Percentiles rank a stretch among this genome's conserved stretches.
phyloP scores from a whole-genome alignment of 306 rosid species.

The Pyrus betulifolia region DNA sequence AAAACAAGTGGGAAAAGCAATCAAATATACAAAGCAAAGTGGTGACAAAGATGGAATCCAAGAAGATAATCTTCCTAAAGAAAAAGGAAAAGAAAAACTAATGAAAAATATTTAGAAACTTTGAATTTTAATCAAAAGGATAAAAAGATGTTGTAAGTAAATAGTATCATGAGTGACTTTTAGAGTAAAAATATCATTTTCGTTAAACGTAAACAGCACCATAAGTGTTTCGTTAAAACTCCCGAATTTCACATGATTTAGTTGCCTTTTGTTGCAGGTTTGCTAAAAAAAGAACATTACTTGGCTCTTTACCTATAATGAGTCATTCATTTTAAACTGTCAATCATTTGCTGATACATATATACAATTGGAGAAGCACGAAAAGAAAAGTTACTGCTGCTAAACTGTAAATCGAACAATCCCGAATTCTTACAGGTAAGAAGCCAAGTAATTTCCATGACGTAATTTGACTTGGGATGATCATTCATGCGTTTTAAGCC shows the following conservation, averaged over 20 bases:
- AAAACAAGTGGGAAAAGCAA: constrained; percentile 3
- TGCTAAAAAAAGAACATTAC: too few species aligned
- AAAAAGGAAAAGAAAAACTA: constrained; percentile 29
- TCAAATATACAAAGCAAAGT: constrained; percentile 21
- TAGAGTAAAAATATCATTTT: too few species aligned
- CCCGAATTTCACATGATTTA: background rate
- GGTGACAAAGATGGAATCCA: constrained; percentile 50
- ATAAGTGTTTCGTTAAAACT: too few species aligned
- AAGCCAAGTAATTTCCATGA: too few species aligned
- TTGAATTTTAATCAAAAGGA: too few species aligned
- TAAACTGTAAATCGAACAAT: too few species aligned
- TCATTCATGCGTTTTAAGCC: background rate
- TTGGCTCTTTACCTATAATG: too few species aligned
- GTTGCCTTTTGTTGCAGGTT: background rate
- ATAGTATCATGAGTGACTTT: background rate
- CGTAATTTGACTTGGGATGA: background rate
- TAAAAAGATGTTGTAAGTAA: background rate
- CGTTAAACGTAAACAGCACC: too few species aligned
- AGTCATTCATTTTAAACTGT: background rate
- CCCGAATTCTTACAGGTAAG: too few species aligned
- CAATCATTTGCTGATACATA: background rate
- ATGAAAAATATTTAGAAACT: too few species aligned
- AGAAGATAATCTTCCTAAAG: constrained; percentile 38
- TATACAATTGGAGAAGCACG: background rate
- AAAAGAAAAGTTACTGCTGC: too few species aligned